Percentiles rank a stretch among this genome's conserved stretches.
Evolutionary conservation across 208 protist genomes (phyloP).

Genomic region (Leishmania martiniquensis): DNA sequence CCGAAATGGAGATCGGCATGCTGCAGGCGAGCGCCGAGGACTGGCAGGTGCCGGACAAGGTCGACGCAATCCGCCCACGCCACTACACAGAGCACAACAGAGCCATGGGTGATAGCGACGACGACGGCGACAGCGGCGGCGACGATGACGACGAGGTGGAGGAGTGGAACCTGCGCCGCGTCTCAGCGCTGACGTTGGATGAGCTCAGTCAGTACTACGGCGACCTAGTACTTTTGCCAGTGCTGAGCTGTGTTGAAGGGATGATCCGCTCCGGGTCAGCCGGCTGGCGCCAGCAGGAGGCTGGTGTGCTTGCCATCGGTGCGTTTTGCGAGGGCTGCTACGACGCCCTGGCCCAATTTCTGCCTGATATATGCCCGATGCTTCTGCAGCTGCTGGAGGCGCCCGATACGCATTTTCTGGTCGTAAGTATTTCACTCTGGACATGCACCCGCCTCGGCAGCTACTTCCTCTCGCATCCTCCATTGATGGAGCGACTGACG

Average conservation of each 20-base stretch:
- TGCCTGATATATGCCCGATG: slow-evolving; percentile 71
- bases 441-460: slow-evolving; percentile 72
- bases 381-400: slow-evolving; percentile 79
- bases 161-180: slow-evolving; percentile 94
- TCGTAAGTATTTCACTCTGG: slow-evolving; percentile 93
- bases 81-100: slow-evolving; percentile 67
- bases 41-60: slow-evolving; percentile 79
- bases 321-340: slow-evolving; percentile 93
- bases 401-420: slow-evolving; percentile 81
- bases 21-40: slow-evolving; percentile 80
- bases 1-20: slow-evolving; percentile 89
- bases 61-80: slow-evolving; percentile 83
- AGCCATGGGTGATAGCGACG: slow-evolving; percentile 23
- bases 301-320: slow-evolving; percentile 92
- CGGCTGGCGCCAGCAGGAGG: slow-evolving; percentile 87
- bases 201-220: slow-evolving; percentile 84
- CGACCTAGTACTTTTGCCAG: slow-evolving; percentile 70
- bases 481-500: slow-evolving; percentile 47
- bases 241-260: slow-evolving; percentile 80
- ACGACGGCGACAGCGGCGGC: slow-evolving; percentile 72
- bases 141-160: slow-evolving; percentile 88
- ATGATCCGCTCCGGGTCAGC: slow-evolving; percentile 63
- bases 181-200: slow-evolving; percentile 87
- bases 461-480: slow-evolving; percentile 50
- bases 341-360: slow-evolving; percentile 75